A percentile compares a stretch with the other conserved stretches of the same genome.
These are phyloP conservation scores for Tulasnella sp. DNA, from an alignment of 768 basidiomycete species.

Conservation along the genomic window DNA sequence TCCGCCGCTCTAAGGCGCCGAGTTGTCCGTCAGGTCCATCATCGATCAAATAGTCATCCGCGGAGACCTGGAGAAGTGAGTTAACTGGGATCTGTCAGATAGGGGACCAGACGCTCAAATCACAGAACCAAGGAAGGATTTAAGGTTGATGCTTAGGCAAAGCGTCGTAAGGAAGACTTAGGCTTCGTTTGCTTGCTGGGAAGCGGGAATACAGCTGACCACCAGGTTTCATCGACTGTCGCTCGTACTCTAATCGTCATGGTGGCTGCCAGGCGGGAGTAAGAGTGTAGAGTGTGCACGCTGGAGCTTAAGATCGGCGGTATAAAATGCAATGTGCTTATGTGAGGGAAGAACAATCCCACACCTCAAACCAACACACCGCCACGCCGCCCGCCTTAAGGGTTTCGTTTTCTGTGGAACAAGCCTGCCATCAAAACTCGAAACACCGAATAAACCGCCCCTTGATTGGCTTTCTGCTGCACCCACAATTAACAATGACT, in stretches of 20 bases:
- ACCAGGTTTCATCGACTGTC: not conserved
- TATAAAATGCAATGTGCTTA: too few relatives aligned
- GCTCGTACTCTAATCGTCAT: not conserved
- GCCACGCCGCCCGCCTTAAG: too few relatives aligned
- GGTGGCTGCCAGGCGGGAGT: not conserved
- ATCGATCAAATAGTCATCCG: constrained; percentile 74
- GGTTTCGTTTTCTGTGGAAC: too few relatives aligned
- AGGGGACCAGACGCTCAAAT: constrained; percentile 83
- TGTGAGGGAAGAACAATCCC: too few relatives aligned
- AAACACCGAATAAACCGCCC: too few relatives aligned
- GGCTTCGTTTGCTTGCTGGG: not conserved
- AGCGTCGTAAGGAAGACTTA: constrained; percentile 59
- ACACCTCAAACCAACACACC: too few relatives aligned
- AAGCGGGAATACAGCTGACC: not conserved
- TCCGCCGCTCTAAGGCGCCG: constrained; percentile 62
- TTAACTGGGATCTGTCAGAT: constrained; percentile 86
- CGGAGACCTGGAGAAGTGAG: constrained; percentile 87
- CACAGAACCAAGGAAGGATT: constrained; percentile 85
- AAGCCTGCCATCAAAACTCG: too few relatives aligned
- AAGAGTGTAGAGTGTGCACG: not conserved
- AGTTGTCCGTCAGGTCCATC: constrained; percentile 86
- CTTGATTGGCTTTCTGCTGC: too few relatives aligned
- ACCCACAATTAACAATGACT: too few relatives aligned
- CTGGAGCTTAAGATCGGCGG: not conserved
- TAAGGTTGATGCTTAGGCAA: constrained; percentile 68